phyloP scores from a whole-genome alignment of 2,329 filamentous ascomycete species.

The Pestalotiopsis fici region DNA sequence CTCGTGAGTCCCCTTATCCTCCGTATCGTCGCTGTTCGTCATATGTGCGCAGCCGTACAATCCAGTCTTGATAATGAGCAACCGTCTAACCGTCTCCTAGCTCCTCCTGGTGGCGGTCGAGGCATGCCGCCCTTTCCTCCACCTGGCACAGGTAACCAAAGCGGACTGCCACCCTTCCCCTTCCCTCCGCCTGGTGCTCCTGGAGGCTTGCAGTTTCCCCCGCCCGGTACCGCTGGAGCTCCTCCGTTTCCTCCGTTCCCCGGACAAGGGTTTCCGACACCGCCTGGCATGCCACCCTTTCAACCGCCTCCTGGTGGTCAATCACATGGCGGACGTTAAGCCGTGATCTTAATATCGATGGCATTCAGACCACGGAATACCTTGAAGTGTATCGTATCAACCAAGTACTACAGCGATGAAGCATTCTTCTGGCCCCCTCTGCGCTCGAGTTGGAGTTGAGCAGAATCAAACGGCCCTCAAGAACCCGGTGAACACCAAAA shows the following conservation, averaged over 20 bases:
- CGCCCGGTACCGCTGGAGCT: constrained; percentile 38
- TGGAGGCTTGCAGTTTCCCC: constrained; percentile 25
- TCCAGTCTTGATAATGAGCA: not conserved
- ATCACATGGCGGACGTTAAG: constrained; percentile 33
- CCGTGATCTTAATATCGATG: not conserved
- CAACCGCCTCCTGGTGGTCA: constrained; percentile 27
- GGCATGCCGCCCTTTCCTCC: constrained; percentile 50
- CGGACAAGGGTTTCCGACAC: constrained; percentile 41
- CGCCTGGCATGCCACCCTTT: constrained; percentile 34
- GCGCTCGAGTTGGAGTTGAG: not conserved
- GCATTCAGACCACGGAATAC: not conserved
- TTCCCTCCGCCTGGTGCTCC: constrained; percentile 12
- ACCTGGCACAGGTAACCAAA: constrained; percentile 23
- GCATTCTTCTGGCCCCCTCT: not conserved
- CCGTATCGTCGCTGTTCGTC: constrained; percentile 9
- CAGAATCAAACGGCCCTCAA: not conserved
- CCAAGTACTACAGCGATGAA: not conserved
- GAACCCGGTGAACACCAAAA: not conserved
- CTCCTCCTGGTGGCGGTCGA: constrained; percentile 37
- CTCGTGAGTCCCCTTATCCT: constrained; percentile 50
- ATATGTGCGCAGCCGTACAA: not conserved
- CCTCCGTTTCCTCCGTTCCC: constrained; percentile 51
- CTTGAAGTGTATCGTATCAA: not conserved
- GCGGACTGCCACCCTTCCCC: constrained; percentile 25
- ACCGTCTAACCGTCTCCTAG: not conserved